Base-by-base conservation (phyloP, 2,329 filamentous ascomycete genomes). In the Aspergillus pseudoviridinutans region DNA sequence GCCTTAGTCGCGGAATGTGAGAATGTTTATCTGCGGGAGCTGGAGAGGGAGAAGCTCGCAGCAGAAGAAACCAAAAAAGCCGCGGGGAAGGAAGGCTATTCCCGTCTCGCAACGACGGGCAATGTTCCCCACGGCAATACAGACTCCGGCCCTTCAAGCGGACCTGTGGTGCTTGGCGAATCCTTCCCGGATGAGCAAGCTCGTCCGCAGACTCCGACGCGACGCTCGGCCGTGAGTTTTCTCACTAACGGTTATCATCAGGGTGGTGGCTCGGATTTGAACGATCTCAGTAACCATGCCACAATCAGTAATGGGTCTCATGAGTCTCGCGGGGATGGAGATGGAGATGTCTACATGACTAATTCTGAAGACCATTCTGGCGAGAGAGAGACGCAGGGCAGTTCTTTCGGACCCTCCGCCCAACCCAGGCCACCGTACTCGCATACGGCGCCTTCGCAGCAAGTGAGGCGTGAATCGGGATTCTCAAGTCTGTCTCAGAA, bases 1-100 rank as follows among this genome's bases (percentile, higher is more conserved):
- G 80, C 79, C 10, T 78, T 89, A 35, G 79, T 88, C 44, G 75
- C 78, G 1, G 88, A 94, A 67, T 97, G 92, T 78, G 91, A 97
- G 63, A 87, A 84, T 50, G 83, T 97, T 3, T 92, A 94, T 72
- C 78, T 84, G 52, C 82, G 90, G 50, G 89, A 94, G 70, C 71
- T 87, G 50, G 84, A 87, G 68, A 83, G 90, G 55, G 83, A 90
- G 73, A 85, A 83, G 65, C 82, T 82, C 67, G 84, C 82, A 0
- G 77, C 84, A 66, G 86, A 87, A 66, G 84, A 80, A 62, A 77
- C 73, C 4, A 73, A 74, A 44, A 66, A 65, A 51, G 71, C 74
- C 24, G 74, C 74, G n/a, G 72, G 73, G 49, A 69, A 73, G 44
- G 72, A 77, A 53, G 72, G 75, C 72, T 62, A 75, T 38, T 73